Percentiles rank a stretch among this genome's conserved stretches.
Conservation (phyloP, 2,329 filamentous ascomycete species). For the Paecilomyces sp. region DNA sequence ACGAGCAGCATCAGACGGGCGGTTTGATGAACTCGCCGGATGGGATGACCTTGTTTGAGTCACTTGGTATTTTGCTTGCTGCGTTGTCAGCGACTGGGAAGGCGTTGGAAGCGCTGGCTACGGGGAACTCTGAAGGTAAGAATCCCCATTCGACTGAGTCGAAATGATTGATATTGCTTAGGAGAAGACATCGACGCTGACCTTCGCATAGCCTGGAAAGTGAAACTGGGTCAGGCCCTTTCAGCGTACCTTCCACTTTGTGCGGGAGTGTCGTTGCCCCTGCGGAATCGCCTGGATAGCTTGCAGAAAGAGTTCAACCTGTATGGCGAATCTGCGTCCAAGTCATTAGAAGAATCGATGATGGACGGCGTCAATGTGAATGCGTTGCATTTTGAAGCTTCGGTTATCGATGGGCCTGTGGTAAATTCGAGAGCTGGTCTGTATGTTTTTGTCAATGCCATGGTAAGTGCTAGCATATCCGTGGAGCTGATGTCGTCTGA, state of each 20-base stretch:
- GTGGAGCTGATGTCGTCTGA: background rate
- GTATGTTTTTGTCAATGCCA: constrained; percentile 77
- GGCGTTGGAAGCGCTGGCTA: constrained; percentile 28
- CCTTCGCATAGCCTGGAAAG: constrained; percentile 23
- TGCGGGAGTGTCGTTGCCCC: constrained; percentile 29
- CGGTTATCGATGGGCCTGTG: constrained; percentile 58
- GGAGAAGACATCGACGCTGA: constrained; percentile 4
- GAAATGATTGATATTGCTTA: background rate
- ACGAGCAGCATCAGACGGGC: constrained; percentile 18
- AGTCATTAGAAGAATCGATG: constrained; percentile 35
- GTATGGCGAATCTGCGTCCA: constrained; percentile 35
- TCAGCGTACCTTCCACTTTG: constrained; percentile 34
- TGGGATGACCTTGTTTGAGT: constrained; percentile 34
- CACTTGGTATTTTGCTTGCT: constrained; percentile 33
- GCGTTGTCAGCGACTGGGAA: constrained; percentile 29
- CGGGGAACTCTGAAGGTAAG: constrained; percentile 26
- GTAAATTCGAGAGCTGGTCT: constrained; percentile 73
- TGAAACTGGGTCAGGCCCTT: constrained; percentile 30
- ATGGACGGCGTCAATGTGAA: constrained; percentile 37
- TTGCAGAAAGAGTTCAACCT: constrained; percentile 36
- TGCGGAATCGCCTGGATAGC: constrained; percentile 31
- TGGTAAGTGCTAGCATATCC: constrained; percentile 42
- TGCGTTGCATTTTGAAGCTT: constrained; percentile 46
- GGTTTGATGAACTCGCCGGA: constrained; percentile 29
- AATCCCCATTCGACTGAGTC: background rate